Conservation (phyloP, 2,329 filamentous ascomycete species). For the Penicillium rolfsii region DNA sequence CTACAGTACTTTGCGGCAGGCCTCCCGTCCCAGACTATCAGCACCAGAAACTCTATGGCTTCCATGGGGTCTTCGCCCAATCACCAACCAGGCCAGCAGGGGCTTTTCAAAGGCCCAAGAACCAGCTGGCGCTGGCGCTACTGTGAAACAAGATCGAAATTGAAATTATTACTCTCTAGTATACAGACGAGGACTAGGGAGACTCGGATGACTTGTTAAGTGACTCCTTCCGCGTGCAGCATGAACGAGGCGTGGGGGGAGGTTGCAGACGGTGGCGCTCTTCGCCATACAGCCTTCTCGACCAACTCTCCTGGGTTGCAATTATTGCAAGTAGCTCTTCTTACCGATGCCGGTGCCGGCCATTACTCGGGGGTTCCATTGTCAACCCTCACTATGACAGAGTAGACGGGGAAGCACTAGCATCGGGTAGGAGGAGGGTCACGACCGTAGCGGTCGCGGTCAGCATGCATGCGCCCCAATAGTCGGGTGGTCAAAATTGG, state of each 20-base stretch:
- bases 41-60: constrained; percentile 4
- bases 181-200: not conserved
- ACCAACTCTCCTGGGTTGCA: not conserved
- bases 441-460: constrained; percentile 24
- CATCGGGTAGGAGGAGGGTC: constrained; percentile 14
- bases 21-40: not conserved
- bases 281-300: not conserved
- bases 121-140: not conserved
- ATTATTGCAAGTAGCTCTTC: not conserved
- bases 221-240: constrained; percentile 22
- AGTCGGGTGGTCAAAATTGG: constrained; percentile 22
- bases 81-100: not conserved
- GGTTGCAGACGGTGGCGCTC: not conserved
- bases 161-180: not conserved
- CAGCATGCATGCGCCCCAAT: constrained; percentile 28
- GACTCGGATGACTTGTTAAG: constrained; percentile 26
- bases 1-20: not conserved
- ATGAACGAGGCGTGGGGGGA: constrained; percentile 2
- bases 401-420: not conserved
- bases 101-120: not conserved
- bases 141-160: not conserved
- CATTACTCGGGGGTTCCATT: not conserved
- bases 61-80: not conserved
- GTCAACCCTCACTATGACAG: not conserved
- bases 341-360: constrained; percentile 10